Base-by-base conservation (phyloP, 2,329 filamentous ascomycete species). In the Paraconiothyrium sp. region DNA sequence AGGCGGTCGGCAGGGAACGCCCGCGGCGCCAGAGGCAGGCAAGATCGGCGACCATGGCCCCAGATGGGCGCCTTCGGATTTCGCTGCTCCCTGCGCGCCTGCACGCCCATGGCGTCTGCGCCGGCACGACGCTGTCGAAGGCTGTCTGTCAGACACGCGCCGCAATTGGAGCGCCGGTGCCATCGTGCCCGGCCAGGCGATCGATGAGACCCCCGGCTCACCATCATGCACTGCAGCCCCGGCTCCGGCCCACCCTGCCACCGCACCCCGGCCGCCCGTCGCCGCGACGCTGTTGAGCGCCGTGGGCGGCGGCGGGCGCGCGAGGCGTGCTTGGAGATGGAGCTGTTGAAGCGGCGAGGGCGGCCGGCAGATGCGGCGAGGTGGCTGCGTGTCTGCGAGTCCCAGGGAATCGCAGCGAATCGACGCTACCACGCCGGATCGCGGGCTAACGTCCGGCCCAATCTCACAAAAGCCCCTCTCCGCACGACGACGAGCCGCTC, bases 341-440 rank as follows among this genome's bases (percentile, higher is more conserved):
- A 2, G 34, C 7, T 39, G 35, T 14, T 39, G 4, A 20, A 20
- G 20, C 20, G 1, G 20, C 20, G 20, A 20, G 20, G 20, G 20
- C 20, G 20, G 20, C 27, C 27, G 27, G 27, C 27, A 30, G 27
- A 30, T 30, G 27, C 27, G 27, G 4, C 27, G 27, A 20, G 20
- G 20, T 20, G 20, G 20, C 20, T 20, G 4, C 27, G 27, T 30
- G 27, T 6, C 27, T 30, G 27, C 27, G 13, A 2, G 37, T 41
- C 39, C 39, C 39, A n/a, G 39, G 37, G 39, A 41, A 41, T 44
- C 51, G 51, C 51, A 2, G 51, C 34, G 5, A 9, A 55, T 55
- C 52, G 52, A n/a, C 52, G 52, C 52, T 55, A 55, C 27, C 39
- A 22, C 27, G 16, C n/a, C 52, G 52, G 52, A 55, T 55, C 52